These are phyloP conservation scores for Quercus phellos DNA, from an alignment of 331 rosid species.

Conservation along the genomic window DNA sequence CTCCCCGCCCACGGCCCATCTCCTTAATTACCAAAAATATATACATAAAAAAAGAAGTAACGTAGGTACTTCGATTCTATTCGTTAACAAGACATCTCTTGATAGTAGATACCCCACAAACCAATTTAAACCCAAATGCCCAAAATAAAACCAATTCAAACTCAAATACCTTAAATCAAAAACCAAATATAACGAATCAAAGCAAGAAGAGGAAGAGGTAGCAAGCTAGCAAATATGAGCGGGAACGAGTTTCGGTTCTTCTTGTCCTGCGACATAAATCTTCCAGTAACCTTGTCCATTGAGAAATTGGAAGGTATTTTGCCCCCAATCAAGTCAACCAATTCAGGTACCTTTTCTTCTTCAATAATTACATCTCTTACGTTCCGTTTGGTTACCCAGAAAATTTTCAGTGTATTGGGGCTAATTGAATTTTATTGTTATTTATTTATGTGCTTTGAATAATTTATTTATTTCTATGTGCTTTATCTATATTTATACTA, in stretches of 20 bases:
- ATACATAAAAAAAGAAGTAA: too few species aligned
- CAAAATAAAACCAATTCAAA: too few species aligned
- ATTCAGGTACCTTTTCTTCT: conserved; percentile 37
- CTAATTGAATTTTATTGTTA: neutral
- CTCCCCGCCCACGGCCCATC: too few species aligned
- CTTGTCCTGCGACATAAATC: conserved; percentile 92
- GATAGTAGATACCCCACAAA: too few species aligned
- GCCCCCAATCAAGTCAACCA: conserved; percentile 41
- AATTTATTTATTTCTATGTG: neutral
- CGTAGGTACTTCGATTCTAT: too few species aligned
- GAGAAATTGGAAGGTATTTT: conserved; percentile 76
- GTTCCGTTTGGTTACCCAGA: conserved; percentile 5
- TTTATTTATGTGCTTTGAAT: neutral
- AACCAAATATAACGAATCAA: neutral
- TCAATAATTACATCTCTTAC: neutral
- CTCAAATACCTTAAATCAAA: too few species aligned
- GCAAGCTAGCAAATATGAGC: conserved; percentile 31
- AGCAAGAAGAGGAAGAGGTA: neutral
- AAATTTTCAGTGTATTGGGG: neutral
- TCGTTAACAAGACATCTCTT: too few species aligned
- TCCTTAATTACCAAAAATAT: too few species aligned
- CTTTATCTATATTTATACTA: neutral
- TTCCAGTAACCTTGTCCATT: conserved; percentile 76
- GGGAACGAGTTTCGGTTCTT: conserved; percentile 95
- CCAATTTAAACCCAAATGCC: too few species aligned